Conservation (phyloP, 495 filamentous ascomycete genomes). For the Penicillium diatomitis region DNA sequence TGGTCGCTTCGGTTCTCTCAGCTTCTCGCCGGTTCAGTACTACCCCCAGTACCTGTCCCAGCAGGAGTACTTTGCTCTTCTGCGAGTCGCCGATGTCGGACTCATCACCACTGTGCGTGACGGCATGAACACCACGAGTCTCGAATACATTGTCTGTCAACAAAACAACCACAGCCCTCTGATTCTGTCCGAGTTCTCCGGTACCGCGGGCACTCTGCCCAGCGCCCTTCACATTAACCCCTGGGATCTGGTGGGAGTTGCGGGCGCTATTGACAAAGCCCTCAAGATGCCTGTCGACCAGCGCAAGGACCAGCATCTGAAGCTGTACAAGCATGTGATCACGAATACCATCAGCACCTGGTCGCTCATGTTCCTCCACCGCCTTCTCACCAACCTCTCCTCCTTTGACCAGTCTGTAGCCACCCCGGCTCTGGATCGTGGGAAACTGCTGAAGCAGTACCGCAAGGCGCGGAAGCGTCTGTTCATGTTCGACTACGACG, state of each 20-base stretch:
- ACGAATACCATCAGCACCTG: constrained; percentile 75
- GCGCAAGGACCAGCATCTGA: constrained; percentile 40
- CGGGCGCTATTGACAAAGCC: constrained; percentile 67
- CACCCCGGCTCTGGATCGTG: constrained; percentile 71
- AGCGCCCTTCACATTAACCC: constrained; percentile 92
- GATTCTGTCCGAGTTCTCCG: constrained; percentile 92
- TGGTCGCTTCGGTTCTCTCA: constrained; percentile 73
- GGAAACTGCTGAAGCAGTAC: constrained; percentile 61
- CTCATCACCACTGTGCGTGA: constrained; percentile 88
- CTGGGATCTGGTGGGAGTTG: constrained; percentile 77
- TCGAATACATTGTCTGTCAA: constrained; percentile 91
- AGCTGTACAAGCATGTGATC: constrained; percentile 73
- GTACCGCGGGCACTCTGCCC: constrained; percentile 75
- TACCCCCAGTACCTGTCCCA: constrained; percentile 82
- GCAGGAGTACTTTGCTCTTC: constrained; percentile 83
- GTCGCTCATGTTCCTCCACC: constrained; percentile 66
- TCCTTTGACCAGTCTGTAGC: constrained; percentile 62
- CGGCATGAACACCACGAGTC: constrained; percentile 92
- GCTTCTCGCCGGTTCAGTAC: constrained; percentile 82
- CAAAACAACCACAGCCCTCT: constrained; percentile 72
- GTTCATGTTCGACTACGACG: constrained; percentile 98
- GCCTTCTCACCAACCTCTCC: constrained; percentile 68
- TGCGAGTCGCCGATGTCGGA: constrained; percentile 79
- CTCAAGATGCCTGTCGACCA: constrained; percentile 59
- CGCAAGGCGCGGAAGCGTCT: constrained; percentile 61